Evolutionary conservation across 2,329 filamentous ascomycete genomes (phyloP).

Genomic region (Colletotrichum sidae): DNA sequence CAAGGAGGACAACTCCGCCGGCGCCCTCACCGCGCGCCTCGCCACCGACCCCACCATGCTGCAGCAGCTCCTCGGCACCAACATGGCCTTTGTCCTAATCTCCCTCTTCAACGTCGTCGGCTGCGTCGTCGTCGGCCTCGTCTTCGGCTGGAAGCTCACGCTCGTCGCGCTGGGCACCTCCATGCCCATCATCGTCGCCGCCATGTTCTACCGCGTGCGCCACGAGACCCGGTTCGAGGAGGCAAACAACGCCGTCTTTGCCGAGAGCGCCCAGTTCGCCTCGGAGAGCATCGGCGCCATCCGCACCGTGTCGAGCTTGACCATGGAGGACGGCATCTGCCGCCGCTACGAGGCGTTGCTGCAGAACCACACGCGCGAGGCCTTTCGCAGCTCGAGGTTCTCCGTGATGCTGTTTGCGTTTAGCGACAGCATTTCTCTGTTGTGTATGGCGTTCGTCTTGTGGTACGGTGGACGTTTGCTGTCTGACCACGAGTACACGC

Average conservation of each 20-base stretch:
- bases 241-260: slow-evolving; percentile 30
- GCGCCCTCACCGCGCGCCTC: slow-evolving; percentile 41
- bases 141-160: slow-evolving; percentile 55
- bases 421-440: slow-evolving; percentile 32
- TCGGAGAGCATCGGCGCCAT: slow-evolving; percentile 37
- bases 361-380: slow-evolving; percentile 22
- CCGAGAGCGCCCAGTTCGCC: slow-evolving; percentile 36
- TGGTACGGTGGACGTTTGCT: slow-evolving; percentile 37
- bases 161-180: slow-evolving; percentile 45
- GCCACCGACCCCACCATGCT: slow-evolving; percentile 39
- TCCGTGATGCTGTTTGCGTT: slow-evolving; percentile 34
- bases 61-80: slow-evolving; percentile 38
- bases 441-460: slow-evolving; percentile 37
- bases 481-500: slow-evolving; percentile 36
- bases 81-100: slow-evolving; percentile 37
- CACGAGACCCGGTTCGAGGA: slow-evolving; percentile 35
- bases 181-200: slow-evolving; percentile 38
- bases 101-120: slow-evolving; percentile 38
- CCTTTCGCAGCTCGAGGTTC: slow-evolving; percentile 31
- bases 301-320: slow-evolving; percentile 36
- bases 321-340: slow-evolving; percentile 35
- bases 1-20: slow-evolving; percentile 40
- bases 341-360: slow-evolving; percentile 29
- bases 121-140: slow-evolving; percentile 44
- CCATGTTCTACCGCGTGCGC: slow-evolving; percentile 36